Evolutionary conservation across 129 eudicot genomes (phyloP).

Genomic region (Lactuca sativa): DNA sequence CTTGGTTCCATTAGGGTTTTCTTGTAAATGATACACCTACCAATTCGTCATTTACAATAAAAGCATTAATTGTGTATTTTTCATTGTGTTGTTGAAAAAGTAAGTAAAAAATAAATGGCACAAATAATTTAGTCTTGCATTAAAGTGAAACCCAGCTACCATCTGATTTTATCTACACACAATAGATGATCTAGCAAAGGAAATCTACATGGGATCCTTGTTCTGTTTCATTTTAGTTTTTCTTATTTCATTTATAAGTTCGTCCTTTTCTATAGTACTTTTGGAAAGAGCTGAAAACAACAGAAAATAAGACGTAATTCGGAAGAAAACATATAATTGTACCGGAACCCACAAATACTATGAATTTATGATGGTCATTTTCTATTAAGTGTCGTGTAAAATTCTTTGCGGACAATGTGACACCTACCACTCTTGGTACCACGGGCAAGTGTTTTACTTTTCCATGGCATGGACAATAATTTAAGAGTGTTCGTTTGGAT

Average conservation of each 20-base stretch:
- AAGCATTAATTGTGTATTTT: background rate
- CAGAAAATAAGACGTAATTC: too few relatives aligned
- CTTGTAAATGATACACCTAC: slow-evolving; percentile 8
- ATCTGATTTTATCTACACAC: background rate
- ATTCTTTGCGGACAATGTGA: too few relatives aligned
- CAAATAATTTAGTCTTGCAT: background rate
- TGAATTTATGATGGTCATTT: too few relatives aligned
- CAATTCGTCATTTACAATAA: background rate
- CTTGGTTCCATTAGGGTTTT: background rate
- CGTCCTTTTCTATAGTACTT: background rate
- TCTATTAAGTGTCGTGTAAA: too few relatives aligned
- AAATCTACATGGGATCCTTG: background rate
- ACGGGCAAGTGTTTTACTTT: too few relatives aligned
- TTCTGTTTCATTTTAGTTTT: background rate
- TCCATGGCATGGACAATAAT: too few relatives aligned
- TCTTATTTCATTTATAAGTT: background rate
- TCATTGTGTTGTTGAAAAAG: background rate
- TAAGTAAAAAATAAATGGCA: background rate
- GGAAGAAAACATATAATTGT: too few relatives aligned
- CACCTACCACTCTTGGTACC: too few relatives aligned
- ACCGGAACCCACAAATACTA: too few relatives aligned
- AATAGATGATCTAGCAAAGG: background rate
- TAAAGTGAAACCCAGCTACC: slow-evolving; percentile 7
- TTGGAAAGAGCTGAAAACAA: background rate
- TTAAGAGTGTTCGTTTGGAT: too few relatives aligned